Base-by-base conservation (phyloP, 1,284 basidiomycete species). In the Schizopora paradoxa region DNA sequence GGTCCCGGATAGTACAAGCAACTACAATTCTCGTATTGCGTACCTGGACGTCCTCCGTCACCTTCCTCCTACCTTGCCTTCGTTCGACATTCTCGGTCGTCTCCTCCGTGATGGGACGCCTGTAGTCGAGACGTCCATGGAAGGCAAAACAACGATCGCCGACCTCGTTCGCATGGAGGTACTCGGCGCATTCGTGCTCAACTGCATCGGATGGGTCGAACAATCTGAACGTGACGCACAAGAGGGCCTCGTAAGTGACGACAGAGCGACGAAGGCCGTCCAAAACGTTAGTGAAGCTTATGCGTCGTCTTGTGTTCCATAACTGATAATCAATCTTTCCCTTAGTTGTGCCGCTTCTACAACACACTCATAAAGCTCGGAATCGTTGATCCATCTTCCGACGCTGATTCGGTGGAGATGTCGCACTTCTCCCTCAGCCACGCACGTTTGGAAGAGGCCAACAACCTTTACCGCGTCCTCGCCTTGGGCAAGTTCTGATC, bases 291-390 rank as follows among this genome's bases (percentile, higher is more conserved):
- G 79, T 70, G 4, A 38, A 26, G 36, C n/a, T 45, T 26, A 28
- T 21, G 23, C 25, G 42, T 21, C 26, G 19, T 47, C 19, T 13
- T 43, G 38, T 48, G 21, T 26, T 43, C 49, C 27, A 4, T 21
- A 7, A 19, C 18, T 23, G n/a, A 23, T 14, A 18, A 16, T 18
- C 47, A 18, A 29, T 10, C 27, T 23, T 13, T 26, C 6, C 13
- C 16, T 14, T 53, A 86, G 85, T 69, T 87, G 27, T 87, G 82
- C 61, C 77, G 84, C n/a, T 88, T 88, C 63, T 86, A 81, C 59
- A 66, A 67, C 51, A 78, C 82, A 0, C 69, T 88, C 41, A 73
- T 85, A 64, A 80, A 82, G 56, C 66, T 77, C 11, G 65, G 64
- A 34, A 72, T 86, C 54, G 71, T 84, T 40, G 78, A 85, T 54